Base-by-base conservation (phyloP, 2,329 filamentous ascomycete genomes). In the Alternaria alternata region DNA sequence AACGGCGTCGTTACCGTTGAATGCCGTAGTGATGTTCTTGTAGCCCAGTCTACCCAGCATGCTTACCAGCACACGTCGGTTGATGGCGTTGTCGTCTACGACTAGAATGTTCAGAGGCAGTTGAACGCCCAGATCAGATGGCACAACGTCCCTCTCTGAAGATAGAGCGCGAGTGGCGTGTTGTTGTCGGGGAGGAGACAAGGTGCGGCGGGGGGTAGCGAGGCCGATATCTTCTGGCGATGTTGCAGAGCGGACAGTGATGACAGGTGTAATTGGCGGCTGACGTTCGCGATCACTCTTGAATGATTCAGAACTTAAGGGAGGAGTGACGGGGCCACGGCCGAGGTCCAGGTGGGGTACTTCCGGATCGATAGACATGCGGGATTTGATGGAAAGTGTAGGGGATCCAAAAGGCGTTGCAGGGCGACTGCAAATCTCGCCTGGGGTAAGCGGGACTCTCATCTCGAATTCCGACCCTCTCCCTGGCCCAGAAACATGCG, bases 31-130 rank as follows among this genome's bases (percentile, higher is more conserved):
- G 14, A 91, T 83, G 55, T 84, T 82, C 28, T 79, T 80, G 74
- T 91, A 91, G 12, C 89, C 89, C 14, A 92, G 84, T 66, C 89
- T 89, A 22, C 81, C 81, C 7, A 92, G 84, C 85, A 91, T 91
- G 67, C 80, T 87, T 28, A 89, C 84, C 16, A 91, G 81, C 0
- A 91, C 84, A 46, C 86, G 87, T 55, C 89, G 86, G 70, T 91
- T 91, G 76, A 91, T 90, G 63, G 85, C 85, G 75, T 92, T 92
- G 76, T 92, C 89, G 78, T 92, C 89, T 4, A 88, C 89, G 2
- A 92, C 86, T 3, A 92, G 82, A 64, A 92, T 88, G 9, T 85
- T 89, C 8, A 91, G 81, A 1, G 89, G 89, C 4, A 91, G 81
- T 14, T 85, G 81, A 44, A 84, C 83, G 69, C 90, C 88, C 65